Conservation (phyloP, 257 asterid species). For the Jaltomata sinuosa region DNA sequence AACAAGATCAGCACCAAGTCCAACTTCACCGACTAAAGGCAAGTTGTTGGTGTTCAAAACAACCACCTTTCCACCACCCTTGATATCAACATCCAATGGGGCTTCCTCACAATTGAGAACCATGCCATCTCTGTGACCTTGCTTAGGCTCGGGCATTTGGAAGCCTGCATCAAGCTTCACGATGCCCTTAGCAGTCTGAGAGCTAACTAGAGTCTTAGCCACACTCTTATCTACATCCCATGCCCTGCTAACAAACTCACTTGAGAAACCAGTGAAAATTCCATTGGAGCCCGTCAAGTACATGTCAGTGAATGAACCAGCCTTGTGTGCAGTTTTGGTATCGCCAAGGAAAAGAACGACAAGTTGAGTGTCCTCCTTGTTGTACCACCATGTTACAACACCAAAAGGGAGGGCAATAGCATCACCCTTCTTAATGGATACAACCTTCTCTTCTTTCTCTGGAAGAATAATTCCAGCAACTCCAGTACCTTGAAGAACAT, state of each 20-base stretch:
- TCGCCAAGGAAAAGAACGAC: slow-evolving; percentile 69
- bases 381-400: slow-evolving; percentile 81
- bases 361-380: slow-evolving; percentile 62
- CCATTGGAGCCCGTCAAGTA: slow-evolving; percentile 62
- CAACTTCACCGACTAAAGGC: slow-evolving; percentile 79
- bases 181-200: slow-evolving; percentile 37
- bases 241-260: slow-evolving; percentile 59
- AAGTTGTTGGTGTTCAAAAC: slow-evolving; percentile 77
- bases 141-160: slow-evolving; percentile 59
- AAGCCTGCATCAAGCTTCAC: slow-evolving; percentile 37
- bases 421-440: slow-evolving; percentile 81
- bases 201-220: slow-evolving; percentile 45
- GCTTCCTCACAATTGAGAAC: slow-evolving; percentile 61
- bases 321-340: slow-evolving; percentile 54
- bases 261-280: slow-evolving; percentile 66
- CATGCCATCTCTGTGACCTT: slow-evolving; percentile 47
- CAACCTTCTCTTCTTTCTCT: slow-evolving; percentile 75
- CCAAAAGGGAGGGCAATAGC: slow-evolving; percentile 87
- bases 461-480: slow-evolving; percentile 78
- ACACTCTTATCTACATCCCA: slow-evolving; percentile 53
- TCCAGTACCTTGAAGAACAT: slow-evolving; percentile 80
- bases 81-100: slow-evolving; percentile 61
- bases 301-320: slow-evolving; percentile 60
- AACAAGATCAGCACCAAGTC: slow-evolving; percentile 80
- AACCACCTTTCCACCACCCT: slow-evolving; percentile 65